Base-by-base conservation (phyloP, 257 asterid species). In the Apocynum venetum region DNA sequence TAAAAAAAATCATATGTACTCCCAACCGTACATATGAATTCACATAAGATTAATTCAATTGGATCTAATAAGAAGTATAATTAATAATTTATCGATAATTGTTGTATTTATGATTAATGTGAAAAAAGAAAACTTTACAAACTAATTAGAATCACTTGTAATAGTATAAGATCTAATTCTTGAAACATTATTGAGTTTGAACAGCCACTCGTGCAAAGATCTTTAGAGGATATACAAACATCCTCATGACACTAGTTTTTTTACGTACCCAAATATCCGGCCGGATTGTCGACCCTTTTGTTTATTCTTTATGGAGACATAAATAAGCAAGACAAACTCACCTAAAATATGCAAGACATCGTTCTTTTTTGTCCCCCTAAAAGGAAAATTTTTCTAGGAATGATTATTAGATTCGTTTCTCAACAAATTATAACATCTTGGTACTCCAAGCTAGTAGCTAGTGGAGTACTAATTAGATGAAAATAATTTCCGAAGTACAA, bases 281-380 rank as follows among this genome's bases (percentile, higher is more conserved):
- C 60, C 11, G 60, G 25, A 55, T 77, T 56, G 11, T 15, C 11
- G 14, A 25, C 49, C 52, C 61, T 49, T 38, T 46, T 60, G 38
- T 57, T 44, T 44, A 31, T 41, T 38, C 31, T 8, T 57, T 56
- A 19, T 31, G 38, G 31, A 36, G 49, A 73, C 41, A 55, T 1
- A 20, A 49, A 73, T 72, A 74, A 55, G 10, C 17, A 67, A 12
- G 71, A 79, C 78, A 79, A 73, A 55, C 60, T 25, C 64, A 67
- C 83, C 79, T 44, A 65, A 69, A 74, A 74, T 73, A 55, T 66
- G 78, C 79, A 73, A 47, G 46, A 80, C 80, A 80, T 40, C 73
- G 60, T 47, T 44, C 65, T 53, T 38, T 74, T 13, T 68, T 80
- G 80, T 75, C 76, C 72, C 77, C 79, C 67, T 47, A 60, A 69